These are phyloP conservation scores for Trifolium dubium DNA, from an alignment of 306 rosid species.

Conservation along the genomic window DNA sequence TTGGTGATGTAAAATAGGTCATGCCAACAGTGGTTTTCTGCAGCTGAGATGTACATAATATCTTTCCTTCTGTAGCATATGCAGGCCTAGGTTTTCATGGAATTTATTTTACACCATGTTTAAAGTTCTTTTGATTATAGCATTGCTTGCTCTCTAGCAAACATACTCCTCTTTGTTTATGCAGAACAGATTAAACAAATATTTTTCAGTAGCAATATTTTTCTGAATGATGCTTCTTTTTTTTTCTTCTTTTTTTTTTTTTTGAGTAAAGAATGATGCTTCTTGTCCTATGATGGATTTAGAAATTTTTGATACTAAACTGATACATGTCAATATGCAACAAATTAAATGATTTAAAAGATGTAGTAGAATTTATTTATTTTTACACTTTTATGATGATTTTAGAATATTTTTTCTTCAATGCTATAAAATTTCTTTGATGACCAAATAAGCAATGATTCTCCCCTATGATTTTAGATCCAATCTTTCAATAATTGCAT, in stretches of 20 bases:
- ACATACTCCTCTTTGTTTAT: conserved; percentile 19
- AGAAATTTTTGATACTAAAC: conserved; percentile 1
- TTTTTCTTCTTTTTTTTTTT: too few species aligned
- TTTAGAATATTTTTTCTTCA: background rate
- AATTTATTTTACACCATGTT: conserved; percentile 29
- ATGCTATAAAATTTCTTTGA: background rate
- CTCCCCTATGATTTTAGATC: background rate
- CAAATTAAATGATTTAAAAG: background rate
- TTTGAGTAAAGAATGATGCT: background rate
- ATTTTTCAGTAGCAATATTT: conserved; percentile 3
- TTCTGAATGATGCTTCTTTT: conserved; percentile 12
- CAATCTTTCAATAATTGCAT: conserved; percentile 20
- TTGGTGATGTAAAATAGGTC: conserved; percentile 44
- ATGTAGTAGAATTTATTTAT: background rate
- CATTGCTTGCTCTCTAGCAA: conserved; percentile 19
- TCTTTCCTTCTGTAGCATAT: conserved; percentile 36
- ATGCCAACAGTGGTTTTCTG: conserved; percentile 29
- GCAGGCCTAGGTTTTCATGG: conserved; percentile 37
- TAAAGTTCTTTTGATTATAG: conserved; percentile 37
- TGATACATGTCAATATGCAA: background rate
- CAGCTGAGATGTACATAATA: conserved; percentile 42
- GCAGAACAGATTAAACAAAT: conserved; percentile 16
- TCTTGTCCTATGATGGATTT: background rate
- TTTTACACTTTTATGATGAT: background rate
- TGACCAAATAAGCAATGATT: background rate